Evolutionary conservation across 306 rosid species (phyloP), one percentile per base, ranked within the genome.

Genomic region (Hylodesmum podocarpum): DNA sequence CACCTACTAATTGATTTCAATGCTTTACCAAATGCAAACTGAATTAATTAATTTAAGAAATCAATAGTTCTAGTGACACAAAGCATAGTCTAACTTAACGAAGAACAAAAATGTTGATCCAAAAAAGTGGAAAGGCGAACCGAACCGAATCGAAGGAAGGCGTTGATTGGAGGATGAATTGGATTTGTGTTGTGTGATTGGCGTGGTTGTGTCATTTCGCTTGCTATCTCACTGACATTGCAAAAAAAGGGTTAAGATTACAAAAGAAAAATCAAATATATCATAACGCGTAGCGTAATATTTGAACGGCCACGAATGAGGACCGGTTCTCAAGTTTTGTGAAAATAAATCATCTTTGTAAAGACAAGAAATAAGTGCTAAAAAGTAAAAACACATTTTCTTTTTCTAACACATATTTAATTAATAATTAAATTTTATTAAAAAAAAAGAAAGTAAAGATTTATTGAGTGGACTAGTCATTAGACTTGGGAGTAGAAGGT

Each of bases 131-230:
- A 75, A 49, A 54, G n/a, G 5, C 58, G 73, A 73, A 85, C 2
- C 16, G 41, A 70, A 36, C 21, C 90, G 73, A 81, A 86, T 81
- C 10, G 53, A 67, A 68, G 2, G 13, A 69, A 47, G 78, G 72
- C 55, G 55, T 50, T 57, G 40, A 70, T 64, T 55, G 49, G 16
- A 37, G 40, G 46, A 66, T 69, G 54, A 46, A 18, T 37, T 31
- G 46, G n/a, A 34, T 16, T 37, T 34, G 58, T 13, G n/a, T 31
- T 25, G 75, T 13, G 74, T 22, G 72, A 76, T 63, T 57, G 18
- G 29, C 15, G 88, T 21, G 80, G 88, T 59, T 93, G 84, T 90
- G 89, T 79, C n/a, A n/a, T n/a, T n/a, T n/a, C 5, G 29, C 43
- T 46, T 4, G 28, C 63, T 49, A 43, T 73, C 79, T 75, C 79